Evolutionary conservation across 2,329 filamentous ascomycete genomes (phyloP), one percentile per base, ranked within the genome.

Genomic region (Huntiella moniliformis): DNA sequence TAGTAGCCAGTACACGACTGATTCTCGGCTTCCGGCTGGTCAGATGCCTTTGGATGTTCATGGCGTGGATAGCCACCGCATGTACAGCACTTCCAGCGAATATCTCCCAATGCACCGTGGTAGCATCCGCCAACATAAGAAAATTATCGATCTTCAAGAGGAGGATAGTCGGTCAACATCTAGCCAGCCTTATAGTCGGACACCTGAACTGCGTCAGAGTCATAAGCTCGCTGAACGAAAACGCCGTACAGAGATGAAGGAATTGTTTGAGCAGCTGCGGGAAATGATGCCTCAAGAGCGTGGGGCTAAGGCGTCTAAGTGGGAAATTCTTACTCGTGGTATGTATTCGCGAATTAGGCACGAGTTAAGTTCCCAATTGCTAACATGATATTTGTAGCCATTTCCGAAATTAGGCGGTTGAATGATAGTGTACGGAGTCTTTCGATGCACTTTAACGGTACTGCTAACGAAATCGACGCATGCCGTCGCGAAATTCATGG

Each of bases 291-390:
- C 82, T 1, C 80, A 85, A 53, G 82, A 84, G 54, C 74, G 83
- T 12, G 83, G 83, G 1, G 80, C 79, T 17, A 92, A 91, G 58
- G 83, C 83, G 0, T 87, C 82, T 53, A 92, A 92, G 55, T 92
- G 83, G 83, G 83, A 92, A 55, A 86, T 88, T 42, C 58, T 92
- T 12, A 86, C 81, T 2, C 88, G 88, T 67, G 81, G 83, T 87
- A 64, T 51, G 70, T 58, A 4, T 16, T 5, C 11, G 12, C 34
- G 12, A 40, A n/a, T 3, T 5, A 33, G 10, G n/a, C 8, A 3
- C 18, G 12, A 32, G 12, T 33, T 13, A 5, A 32, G 16, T 32
- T 40, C 12, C 17, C 11, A 12, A 28, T 12, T 31, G 4, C 12
- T 28, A 38, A 56, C 31, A 32, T 41, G 17, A 31, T 48, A 38